Evolutionary conservation across 2,329 filamentous ascomycete genomes (phyloP).

Genomic region (Aspergillus sp.): DNA sequence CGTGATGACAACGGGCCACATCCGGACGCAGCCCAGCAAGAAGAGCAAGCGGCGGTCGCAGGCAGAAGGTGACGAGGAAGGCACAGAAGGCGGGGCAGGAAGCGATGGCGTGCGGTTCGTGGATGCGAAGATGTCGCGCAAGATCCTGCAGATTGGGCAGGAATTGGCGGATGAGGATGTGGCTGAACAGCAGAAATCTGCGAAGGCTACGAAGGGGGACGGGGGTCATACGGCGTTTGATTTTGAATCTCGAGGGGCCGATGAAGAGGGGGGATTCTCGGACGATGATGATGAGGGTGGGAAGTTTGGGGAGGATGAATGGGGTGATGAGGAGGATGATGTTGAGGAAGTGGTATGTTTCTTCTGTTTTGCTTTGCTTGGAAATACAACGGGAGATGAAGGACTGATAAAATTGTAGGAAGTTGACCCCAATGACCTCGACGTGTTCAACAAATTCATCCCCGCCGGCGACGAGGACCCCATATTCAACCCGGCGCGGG

Average conservation of each 20-base stretch:
- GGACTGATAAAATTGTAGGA: slow-evolving; percentile 44
- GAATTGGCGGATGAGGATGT: slow-evolving; percentile 79
- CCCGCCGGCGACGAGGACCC: slow-evolving; percentile 64
- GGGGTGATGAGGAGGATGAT: slow-evolving; percentile 73
- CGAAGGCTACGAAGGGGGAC: slow-evolving; percentile 25
- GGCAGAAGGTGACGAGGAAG: slow-evolving; percentile 40
- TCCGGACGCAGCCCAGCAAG: slow-evolving; percentile 64
- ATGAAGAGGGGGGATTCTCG: slow-evolving; percentile 44
- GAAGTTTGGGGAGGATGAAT: slow-evolving; percentile 54
- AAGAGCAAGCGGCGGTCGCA: slow-evolving; percentile 59
- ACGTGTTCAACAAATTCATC: slow-evolving; percentile 85
- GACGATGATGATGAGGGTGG: slow-evolving; percentile 47
- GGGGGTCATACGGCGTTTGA: slow-evolving; percentile 60
- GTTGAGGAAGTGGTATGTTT: slow-evolving; percentile 37
- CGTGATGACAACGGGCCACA: slow-evolving; percentile 59
- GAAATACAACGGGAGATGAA: too few relatives aligned
- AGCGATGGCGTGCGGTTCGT: slow-evolving; percentile 63
- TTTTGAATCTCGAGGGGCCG: slow-evolving; percentile 64
- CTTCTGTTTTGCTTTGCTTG: too few relatives aligned
- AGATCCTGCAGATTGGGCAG: slow-evolving; percentile 82
- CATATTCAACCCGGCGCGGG: slow-evolving; percentile 52
- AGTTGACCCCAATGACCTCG: slow-evolving; percentile 79
- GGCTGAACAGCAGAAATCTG: slow-evolving; percentile 31
- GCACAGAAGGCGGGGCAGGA: slow-evolving; percentile 55
- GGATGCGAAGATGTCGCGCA: slow-evolving; percentile 77